Base-by-base conservation (phyloP, 345 rosid genomes). In the Excoecaria agallocha region DNA sequence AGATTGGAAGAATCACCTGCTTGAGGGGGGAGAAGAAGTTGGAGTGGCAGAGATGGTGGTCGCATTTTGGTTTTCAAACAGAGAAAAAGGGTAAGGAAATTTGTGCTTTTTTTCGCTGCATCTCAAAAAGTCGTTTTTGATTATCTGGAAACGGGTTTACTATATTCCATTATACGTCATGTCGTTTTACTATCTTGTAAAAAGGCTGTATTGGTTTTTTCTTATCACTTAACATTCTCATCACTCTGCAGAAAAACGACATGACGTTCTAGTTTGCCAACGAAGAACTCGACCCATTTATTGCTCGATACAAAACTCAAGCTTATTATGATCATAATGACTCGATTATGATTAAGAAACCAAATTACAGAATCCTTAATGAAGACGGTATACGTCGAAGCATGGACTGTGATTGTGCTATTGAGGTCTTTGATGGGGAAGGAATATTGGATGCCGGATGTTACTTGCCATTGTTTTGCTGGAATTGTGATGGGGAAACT, bases 1-100 rank as follows among this genome's bases (percentile, higher is more conserved):
- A 35, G 10, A 15, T 12, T 12, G 30, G 30, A 30, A 30, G 2
- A 30, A 30, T 11, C 73, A 84, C 87, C 83, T 79, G 87, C 39
- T 75, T 79, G 54, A 84, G 86, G 45, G 87, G 82, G 63, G 82
- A 81, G 82, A 84, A 86, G 81, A 84, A 86, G 65, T 58, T 79
- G 73, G 78, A 75, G 68, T 56, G n/a, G 84, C 72, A 70, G 67
- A 66, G 80, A 84, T 35, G 78, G 74, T 7, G 80, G 82, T 41
- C 72, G 82, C 81, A 82, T 85, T 49, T 70, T 35, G 22, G 20
- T 19, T 55, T n/a, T 22, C 59, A 30, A 30, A 30, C 30, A 30
- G 30, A 30, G 2, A 30, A 30, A 30, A 30, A 30, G 1, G 30
- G 30, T 30, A 30, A 30, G n/a, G n/a, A n/a, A 30, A 0, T 30